Base-by-base conservation (phyloP, 352 stramenopile species). In the Pythium scleroteichum region DNA sequence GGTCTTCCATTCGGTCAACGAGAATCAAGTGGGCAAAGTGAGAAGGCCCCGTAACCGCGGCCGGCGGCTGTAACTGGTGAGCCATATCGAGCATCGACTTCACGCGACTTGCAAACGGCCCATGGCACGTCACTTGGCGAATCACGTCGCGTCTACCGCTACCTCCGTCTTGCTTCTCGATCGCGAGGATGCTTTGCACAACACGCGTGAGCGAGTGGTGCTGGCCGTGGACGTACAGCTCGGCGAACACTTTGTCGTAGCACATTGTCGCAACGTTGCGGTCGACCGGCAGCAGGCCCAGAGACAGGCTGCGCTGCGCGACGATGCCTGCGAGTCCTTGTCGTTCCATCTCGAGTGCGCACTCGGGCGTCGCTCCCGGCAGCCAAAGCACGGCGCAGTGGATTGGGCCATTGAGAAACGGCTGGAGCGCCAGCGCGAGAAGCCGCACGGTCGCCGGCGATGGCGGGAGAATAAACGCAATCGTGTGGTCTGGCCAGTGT, bases 1-100 rank as follows among this genome's bases (percentile, higher is more conserved):
- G 85, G 46, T 94, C 82, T 53, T 92, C 73, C 79, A 90, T 87
- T 2, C 85, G 72, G 53, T 94, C 85, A 42, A 93, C 73, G 17
- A 93, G 53, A 17, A 93, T 72, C 9, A 89, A 53, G 45, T 80
- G 85, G 27, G 88, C 69, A 29, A 92, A 79, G 0, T 32, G 23
- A 33, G 44, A 42, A 42, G 29, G 35, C 52, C 16, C 63, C n/a
- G 17, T 29, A 17, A 20, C 14, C 32, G 5, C 5, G 5, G 32
- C 4, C 16, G 20, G 29, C 17, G 29, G 52, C n/a, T 38, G 54
- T n/a, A 79, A 60, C 46, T 64, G 53, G 63, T 78, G 79, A 1
- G 74, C 76, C 46, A 89, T 55, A 52, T 83, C 68, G 6, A 93
- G 64, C 78, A 90, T 87, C 27, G 64, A 75, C 49, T 87, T 82